Percentiles rank a stretch among this genome's conserved stretches.
Conservation (phyloP, 768 basidiomycete species). For the Amanita pallidorosea region DNA sequence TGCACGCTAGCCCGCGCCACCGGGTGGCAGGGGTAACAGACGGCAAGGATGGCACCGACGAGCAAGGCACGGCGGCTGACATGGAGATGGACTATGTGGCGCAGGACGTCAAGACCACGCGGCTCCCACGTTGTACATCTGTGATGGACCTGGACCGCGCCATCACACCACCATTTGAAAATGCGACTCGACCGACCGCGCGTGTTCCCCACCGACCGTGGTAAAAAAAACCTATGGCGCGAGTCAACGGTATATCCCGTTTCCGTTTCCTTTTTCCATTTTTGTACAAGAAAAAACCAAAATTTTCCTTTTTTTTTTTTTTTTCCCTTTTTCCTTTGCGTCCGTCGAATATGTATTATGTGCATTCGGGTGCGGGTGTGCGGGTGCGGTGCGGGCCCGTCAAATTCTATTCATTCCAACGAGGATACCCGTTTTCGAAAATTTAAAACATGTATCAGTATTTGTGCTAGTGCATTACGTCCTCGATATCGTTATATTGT, state of each 20-base stretch:
- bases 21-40: not conserved
- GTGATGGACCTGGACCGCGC: not conserved
- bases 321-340: too few species aligned
- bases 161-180: not conserved
- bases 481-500: not conserved
- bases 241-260: not conserved
- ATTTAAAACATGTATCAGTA: slow-evolving; percentile 6
- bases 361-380: too few species aligned
- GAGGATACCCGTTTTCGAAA: not conserved
- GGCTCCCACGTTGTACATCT: not conserved
- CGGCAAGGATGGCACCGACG: not conserved
- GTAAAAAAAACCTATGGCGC: not conserved
- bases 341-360: too few species aligned
- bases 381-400: not conserved
- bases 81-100: slow-evolving; percentile 2
- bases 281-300: not conserved
- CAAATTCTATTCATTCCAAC: not conserved
- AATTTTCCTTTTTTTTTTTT: too few species aligned
- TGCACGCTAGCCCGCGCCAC: slow-evolving; percentile 3
- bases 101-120: not conserved
- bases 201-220: slow-evolving; percentile 4
- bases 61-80: not conserved
- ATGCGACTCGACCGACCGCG: not conserved
- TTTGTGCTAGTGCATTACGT: not conserved
- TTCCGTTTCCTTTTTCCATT: not conserved